Percentiles rank a stretch among this genome's conserved stretches.
Conservation (phyloP, 75 land plant species). For the Chamaecyparis obtusa region DNA sequence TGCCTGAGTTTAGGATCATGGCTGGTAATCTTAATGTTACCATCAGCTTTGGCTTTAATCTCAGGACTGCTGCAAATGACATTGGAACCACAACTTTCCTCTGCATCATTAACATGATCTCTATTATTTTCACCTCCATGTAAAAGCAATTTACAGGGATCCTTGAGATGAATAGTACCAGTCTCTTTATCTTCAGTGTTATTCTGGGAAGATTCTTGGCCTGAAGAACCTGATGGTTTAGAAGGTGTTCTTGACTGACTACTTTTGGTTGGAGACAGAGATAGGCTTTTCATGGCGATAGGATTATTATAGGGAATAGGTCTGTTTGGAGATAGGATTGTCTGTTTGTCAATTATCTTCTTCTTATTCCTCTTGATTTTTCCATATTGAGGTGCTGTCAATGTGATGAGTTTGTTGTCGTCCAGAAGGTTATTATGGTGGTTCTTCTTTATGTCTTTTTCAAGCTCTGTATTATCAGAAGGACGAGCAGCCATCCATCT, state of each 20-base stretch:
- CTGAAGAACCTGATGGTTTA: conserved; percentile 1
- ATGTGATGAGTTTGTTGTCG: conserved; percentile 3
- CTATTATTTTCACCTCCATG: background rate
- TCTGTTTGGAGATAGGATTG: background rate
- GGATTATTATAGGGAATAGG: background rate
- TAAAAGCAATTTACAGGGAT: background rate
- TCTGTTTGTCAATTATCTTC: background rate
- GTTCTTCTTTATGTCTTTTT: conserved; percentile 13
- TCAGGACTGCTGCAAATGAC: conserved; percentile 4
- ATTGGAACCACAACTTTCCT: conserved; percentile 14
- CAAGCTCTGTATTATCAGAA: conserved; percentile 11
- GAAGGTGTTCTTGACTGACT: background rate
- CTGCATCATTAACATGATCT: background rate
- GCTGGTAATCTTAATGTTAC: background rate
- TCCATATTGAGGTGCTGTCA: conserved; percentile 4
- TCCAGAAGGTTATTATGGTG: background rate
- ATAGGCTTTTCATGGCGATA: conserved; percentile 1
- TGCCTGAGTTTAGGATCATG: conserved; percentile 5
- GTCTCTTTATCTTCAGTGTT: background rate
- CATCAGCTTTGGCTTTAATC: conserved; percentile 1
- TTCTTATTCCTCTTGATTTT: conserved; percentile 4
- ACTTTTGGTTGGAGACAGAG: background rate
- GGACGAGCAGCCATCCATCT: conserved; percentile 30
- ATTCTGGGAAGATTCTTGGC: conserved; percentile 1
- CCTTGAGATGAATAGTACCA: background rate